Percentiles rank a stretch among this genome's conserved stretches.
phyloP scores from a whole-genome alignment of 2,329 filamentous ascomycete genomes.

The Fusarium papillatum region DNA sequence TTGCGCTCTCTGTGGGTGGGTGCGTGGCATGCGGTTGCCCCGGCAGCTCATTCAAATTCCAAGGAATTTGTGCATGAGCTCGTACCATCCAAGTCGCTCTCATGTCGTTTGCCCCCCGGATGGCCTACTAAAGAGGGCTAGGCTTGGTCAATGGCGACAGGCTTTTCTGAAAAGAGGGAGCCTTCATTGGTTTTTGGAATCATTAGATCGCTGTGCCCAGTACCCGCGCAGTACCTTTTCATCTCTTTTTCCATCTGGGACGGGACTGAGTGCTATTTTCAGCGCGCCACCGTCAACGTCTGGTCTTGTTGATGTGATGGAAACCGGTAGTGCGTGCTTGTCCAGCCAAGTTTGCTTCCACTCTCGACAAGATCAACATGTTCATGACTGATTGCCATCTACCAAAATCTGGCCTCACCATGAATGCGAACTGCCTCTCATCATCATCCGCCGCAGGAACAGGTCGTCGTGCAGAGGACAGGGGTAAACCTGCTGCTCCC shows the following conservation, averaged over 20 bases:
- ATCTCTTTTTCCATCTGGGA: background rate
- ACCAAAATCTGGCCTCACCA: background rate
- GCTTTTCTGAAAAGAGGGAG: background rate
- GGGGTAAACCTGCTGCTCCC: conserved; percentile 25
- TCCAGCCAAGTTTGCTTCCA: background rate
- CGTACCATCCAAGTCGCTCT: background rate
- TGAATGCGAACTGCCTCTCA: background rate
- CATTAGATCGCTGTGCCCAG: background rate
- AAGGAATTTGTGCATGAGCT: conserved; percentile 16
- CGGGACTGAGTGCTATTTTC: conserved; percentile 7
- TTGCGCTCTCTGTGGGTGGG: background rate
- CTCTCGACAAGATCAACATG: background rate
- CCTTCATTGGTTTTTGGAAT: background rate
- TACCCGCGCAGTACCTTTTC: background rate
- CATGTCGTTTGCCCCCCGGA: background rate
- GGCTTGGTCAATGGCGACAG: background rate
- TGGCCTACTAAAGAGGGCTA: background rate
- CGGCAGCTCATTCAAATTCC: conserved; percentile 33
- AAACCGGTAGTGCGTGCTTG: background rate
- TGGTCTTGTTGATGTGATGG: background rate
- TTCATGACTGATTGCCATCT: background rate
- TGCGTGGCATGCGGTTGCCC: conserved; percentile 34
- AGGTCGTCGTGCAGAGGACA: conserved; percentile 22
- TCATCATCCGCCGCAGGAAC: conserved; percentile 20
- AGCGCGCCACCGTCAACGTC: conserved; percentile 24